Percentiles rank a stretch among this genome's conserved stretches.
These are phyloP conservation scores for Chalara sp. DNA, from an alignment of 2,329 filamentous ascomycete species.

Conservation along the genomic window DNA sequence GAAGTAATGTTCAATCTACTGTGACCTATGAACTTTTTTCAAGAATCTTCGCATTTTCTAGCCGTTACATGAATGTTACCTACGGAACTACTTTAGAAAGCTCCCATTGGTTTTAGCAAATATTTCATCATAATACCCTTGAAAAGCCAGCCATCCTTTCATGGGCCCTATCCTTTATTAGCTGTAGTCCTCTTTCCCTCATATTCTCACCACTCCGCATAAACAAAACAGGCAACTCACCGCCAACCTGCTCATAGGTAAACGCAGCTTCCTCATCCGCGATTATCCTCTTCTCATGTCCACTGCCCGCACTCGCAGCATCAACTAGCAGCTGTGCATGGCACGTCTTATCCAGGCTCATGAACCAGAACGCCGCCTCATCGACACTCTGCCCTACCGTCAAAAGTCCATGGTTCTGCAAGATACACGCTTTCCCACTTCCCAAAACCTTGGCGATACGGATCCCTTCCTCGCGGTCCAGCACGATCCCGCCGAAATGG, in stretches of 20 bases:
- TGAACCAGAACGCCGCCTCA: constrained; percentile 46
- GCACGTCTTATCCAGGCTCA: constrained; percentile 40
- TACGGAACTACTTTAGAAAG: constrained; percentile 32
- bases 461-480: constrained; percentile 42
- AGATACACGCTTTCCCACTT: constrained; percentile 39
- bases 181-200: neutral
- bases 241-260: constrained; percentile 59
- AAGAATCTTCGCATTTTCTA: too few species aligned
- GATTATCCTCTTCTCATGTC: constrained; percentile 53
- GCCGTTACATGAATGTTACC: too few species aligned
- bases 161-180: constrained; percentile 25
- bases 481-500: constrained; percentile 44
- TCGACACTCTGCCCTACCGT: constrained; percentile 40
- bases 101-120: constrained; percentile 41
- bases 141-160: constrained; percentile 47
- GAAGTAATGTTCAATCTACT: too few species aligned
- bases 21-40: too few species aligned
- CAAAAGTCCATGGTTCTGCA: constrained; percentile 47
- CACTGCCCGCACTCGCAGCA: constrained; percentile 52
- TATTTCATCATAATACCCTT: constrained; percentile 47
- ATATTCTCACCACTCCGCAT: neutral
- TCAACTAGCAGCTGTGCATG: constrained; percentile 45
- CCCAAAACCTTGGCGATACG: constrained; percentile 41
- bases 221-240: neutral
- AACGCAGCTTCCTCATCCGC: constrained; percentile 59